Base-by-base conservation (phyloP, 306 rosid species). In the Acmispon strigosus region DNA sequence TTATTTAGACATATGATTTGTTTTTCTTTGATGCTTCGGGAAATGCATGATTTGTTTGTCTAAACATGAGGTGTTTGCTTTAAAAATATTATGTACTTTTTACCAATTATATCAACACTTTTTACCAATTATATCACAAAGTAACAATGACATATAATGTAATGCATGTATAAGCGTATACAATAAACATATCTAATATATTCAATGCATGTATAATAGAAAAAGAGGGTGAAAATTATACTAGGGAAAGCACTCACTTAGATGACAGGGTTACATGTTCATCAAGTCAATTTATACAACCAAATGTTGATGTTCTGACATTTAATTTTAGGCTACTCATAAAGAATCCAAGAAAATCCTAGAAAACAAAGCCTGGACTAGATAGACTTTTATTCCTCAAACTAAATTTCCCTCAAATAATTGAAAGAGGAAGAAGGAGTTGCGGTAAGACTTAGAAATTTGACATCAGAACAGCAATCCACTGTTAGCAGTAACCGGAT, bases 231-330 rank as follows among this genome's bases (percentile, higher is more conserved):
- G 44, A 22, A 22, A 67, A 67, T 36, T 53, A 52, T 70, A 72
- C 42, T 14, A 47, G 64, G 56, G 56, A 34, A 69, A 64, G 48
- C 63, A 70, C 62, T 43, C 54, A 22, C 49, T 45, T 47, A 20
- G 56, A 70, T 68, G 67, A 77, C 66, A 53, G 72, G 81, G 52
- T 4, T 42, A 24, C 49, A 56, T 49, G 69, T 78, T 72, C 78
- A 37, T 78, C 63, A 56, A 78, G 62, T 16, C 68, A 64, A 65
- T 72, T 62, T 37, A 39, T 9, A 37, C 37, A 66, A 56, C 53
- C 63, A 36, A 72, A 72, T 49, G 34, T 18, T 15, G 53, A 58
- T 48, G 50, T 13, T 49, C 57, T 64, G 32, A 65, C 43, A 48
- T 66, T 57, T 45, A 69, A 50, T 66, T 66, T 13, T 69, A 69